A percentile compares a stretch with the other conserved stretches of the same genome.
Conservation (phyloP, 257 asterid genomes). For the Nicotiana obtusifolia region DNA sequence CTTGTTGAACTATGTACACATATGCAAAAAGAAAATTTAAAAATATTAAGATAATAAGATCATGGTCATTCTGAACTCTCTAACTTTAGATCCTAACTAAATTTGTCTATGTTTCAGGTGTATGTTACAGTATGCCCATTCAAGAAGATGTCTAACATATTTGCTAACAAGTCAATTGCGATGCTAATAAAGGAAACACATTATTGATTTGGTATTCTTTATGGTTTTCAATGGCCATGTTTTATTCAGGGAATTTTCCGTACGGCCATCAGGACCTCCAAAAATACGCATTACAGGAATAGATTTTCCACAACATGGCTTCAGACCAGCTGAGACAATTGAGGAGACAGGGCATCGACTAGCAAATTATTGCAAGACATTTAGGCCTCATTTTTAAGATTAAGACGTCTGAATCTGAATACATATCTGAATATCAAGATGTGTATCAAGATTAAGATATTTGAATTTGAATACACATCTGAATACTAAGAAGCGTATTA, state of each 20-base stretch:
- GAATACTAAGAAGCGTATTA: no score
- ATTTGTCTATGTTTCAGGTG: conserved; percentile 4
- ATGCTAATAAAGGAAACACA: conserved; percentile 15
- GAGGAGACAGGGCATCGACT: conserved; percentile 27
- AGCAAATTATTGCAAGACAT: conserved; percentile 18
- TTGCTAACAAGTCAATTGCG: conserved; percentile 29
- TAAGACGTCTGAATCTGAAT: no score
- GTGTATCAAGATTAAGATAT: no score
- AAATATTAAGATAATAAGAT: background rate
- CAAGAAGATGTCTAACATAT: conserved; percentile 32
- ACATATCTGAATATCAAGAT: no score
- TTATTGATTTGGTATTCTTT: conserved; percentile 33
- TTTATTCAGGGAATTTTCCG: conserved; percentile 29
- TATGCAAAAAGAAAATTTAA: background rate
- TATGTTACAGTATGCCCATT: no score
- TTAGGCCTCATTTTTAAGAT: no score
- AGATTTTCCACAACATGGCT: conserved; percentile 34
- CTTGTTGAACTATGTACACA: background rate
- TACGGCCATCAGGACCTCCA: conserved; percentile 35
- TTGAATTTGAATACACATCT: no score
- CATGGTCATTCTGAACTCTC: background rate
- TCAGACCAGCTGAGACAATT: conserved; percentile 23
- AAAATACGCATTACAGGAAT: conserved; percentile 28
- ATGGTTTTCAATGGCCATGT: conserved; percentile 45
- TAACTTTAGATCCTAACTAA: background rate